Conservation (phyloP, 78 protist species). For the slime mould (Dictyostelium discoideum) region dicty_2.7 NC_007088.5:1596001-1596500, state of each 20-base stretch:
- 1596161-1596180: background rate
- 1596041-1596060: background rate
- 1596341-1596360: too few relatives aligned
- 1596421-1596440: background rate
- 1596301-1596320: too few relatives aligned
- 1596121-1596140: background rate
- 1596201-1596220: constrained; percentile 33
- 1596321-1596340: too few relatives aligned
- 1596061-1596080: background rate
- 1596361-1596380: background rate
- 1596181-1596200: background rate
- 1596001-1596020: background rate
- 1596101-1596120: background rate
- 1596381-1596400: background rate
- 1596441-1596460: background rate
- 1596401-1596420: background rate
- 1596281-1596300: constrained; percentile 27
- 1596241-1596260: background rate
- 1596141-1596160: background rate
- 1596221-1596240: constrained; percentile 55
- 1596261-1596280: constrained; percentile 7
- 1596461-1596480: background rate
- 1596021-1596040: background rate
- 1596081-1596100: background rate
- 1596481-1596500: background rate